Percentiles rank a stretch among this genome's conserved stretches.
phyloP scores from a whole-genome alignment of 225 moss, liverwort and hornwort species.

The Marchantia paleacea region DNA sequence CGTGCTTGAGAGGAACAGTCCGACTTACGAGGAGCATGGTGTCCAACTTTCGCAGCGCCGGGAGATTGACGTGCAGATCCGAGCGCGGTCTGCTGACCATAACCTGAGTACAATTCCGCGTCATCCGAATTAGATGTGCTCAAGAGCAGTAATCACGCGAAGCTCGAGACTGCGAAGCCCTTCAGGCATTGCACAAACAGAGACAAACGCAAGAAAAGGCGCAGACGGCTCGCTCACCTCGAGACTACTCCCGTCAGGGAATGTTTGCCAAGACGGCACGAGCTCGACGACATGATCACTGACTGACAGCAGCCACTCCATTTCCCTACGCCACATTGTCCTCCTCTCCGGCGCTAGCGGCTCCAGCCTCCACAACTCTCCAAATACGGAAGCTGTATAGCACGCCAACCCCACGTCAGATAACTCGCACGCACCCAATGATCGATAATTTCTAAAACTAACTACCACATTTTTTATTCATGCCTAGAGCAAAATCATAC shows the following conservation, averaged over 20 bases:
- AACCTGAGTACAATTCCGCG: conserved; percentile 48
- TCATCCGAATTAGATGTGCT: not conserved
- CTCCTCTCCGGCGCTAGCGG: conserved; percentile 73
- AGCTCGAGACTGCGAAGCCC: not conserved
- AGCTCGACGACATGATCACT: conserved; percentile 98
- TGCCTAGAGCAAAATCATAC: no score
- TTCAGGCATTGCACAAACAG: not conserved
- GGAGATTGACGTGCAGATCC: conserved; percentile 84
- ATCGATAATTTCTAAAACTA: no score
- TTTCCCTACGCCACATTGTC: conserved; percentile 95
- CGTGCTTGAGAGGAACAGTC: not conserved
- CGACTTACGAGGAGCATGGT: conserved; percentile 80
- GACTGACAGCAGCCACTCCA: conserved; percentile 95
- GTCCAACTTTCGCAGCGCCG: conserved; percentile 92
- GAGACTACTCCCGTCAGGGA: conserved; percentile 67
- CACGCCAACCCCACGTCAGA: not conserved
- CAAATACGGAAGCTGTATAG: conserved; percentile 81
- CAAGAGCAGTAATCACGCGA: not conserved
- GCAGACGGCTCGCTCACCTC: conserved; percentile 51
- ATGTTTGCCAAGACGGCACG: conserved; percentile 89
- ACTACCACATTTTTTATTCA: no score
- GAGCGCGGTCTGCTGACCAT: conserved; percentile 91
- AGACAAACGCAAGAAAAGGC: not conserved
- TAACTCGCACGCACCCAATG: no score
- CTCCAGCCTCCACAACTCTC: conserved; percentile 96